phyloP scores from a whole-genome alignment of 2,329 filamentous ascomycete genomes.

The Colletotrichum sp. region DNA sequence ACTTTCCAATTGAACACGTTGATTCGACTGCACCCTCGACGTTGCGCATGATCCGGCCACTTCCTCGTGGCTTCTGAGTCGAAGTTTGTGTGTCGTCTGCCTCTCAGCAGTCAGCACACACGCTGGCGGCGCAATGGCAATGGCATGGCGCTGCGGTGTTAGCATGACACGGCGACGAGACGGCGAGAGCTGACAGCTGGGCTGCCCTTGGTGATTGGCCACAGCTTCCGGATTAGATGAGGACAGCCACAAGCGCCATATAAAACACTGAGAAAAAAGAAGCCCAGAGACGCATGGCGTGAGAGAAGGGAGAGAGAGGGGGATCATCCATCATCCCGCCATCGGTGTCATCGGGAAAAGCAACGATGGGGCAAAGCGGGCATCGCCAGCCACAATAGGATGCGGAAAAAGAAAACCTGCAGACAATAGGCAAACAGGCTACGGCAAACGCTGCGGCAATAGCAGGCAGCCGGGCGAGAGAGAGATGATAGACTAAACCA shows the following conservation, averaged over 20 bases:
- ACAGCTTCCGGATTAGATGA: not conserved
- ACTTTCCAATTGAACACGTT: not conserved
- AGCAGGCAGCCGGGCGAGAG: not conserved
- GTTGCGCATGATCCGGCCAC: not conserved
- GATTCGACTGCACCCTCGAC: not conserved
- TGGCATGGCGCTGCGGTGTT: not conserved
- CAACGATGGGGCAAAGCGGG: not conserved
- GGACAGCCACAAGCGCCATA: conserved; percentile 10
- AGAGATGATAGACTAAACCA: not conserved
- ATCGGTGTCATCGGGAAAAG: not conserved
- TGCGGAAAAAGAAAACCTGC: not conserved
- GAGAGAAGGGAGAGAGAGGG: conserved; percentile 1
- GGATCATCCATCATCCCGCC: conserved; percentile 8
- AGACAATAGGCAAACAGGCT: not conserved
- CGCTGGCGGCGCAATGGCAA: not conserved
- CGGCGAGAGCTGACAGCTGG: conserved; percentile 7
- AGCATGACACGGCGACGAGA: not conserved
- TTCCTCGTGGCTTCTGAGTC: not conserved
- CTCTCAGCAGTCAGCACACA: not conserved
- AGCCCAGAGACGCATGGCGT: conserved; percentile 4
- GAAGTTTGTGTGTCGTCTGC: not conserved
- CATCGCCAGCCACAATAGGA: conserved; percentile 8
- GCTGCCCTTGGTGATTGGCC: conserved; percentile 5
- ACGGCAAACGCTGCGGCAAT: not conserved
- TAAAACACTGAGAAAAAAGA: conserved; percentile 5